Percentiles rank a stretch among this genome's conserved stretches.
Conservation (phyloP, 768 basidiomycete genomes). For the Boletus sp. region DNA sequence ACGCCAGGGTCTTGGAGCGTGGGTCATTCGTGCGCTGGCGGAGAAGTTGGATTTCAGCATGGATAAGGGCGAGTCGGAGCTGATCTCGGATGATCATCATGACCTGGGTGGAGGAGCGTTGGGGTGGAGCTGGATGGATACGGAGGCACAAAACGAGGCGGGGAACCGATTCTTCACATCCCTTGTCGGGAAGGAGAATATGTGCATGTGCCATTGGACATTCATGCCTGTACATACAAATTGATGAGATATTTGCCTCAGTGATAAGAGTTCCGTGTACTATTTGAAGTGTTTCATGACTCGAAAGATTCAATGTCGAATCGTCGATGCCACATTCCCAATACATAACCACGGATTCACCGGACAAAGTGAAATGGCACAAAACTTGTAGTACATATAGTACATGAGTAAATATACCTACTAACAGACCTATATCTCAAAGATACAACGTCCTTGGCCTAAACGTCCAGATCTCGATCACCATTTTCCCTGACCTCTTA, state of each 20-base stretch:
- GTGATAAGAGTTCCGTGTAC: background rate
- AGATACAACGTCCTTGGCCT: slow-evolving; percentile 35
- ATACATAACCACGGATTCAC: background rate
- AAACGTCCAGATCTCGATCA: slow-evolving; percentile 86
- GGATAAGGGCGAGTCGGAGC: background rate
- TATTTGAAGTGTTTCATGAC: background rate
- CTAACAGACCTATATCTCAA: slow-evolving; percentile 10
- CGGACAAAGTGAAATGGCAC: background rate
- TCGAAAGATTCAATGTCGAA: background rate
- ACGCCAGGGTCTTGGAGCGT: slow-evolving; percentile 12
- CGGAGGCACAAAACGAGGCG: background rate
- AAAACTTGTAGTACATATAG: background rate
- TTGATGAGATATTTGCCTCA: background rate
- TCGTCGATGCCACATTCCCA: background rate
- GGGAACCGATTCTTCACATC: slow-evolving; percentile 12
- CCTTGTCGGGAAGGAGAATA: slow-evolving; percentile 4
- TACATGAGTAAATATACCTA: slow-evolving; percentile 9
- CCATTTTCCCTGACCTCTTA: slow-evolving; percentile 75
- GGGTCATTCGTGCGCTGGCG: slow-evolving; percentile 9
- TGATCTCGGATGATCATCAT: background rate
- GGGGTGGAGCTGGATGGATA: slow-evolving; percentile 25
- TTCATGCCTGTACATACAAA: slow-evolving; percentile 5
- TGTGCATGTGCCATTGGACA: slow-evolving; percentile 14
- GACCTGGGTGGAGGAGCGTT: slow-evolving; percentile 23
- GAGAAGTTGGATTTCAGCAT: slow-evolving; percentile 8